Percentiles rank a stretch among this genome's conserved stretches.
Evolutionary conservation across 106 monocot genomes (phyloP).

Genomic region (Acorus calamus): DNA sequence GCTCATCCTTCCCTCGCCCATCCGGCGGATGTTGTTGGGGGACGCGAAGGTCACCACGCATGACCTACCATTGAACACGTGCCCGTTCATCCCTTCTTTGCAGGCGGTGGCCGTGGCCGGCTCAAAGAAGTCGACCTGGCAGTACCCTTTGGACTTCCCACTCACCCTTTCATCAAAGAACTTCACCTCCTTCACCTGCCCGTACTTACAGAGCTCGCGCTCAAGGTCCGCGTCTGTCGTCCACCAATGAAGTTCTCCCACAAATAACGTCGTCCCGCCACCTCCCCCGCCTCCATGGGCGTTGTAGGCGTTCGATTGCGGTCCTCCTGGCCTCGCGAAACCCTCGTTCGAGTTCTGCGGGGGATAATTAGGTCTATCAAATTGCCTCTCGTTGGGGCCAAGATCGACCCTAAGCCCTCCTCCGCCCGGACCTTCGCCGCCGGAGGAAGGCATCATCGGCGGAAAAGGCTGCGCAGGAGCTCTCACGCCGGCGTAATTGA

Average conservation of each 20-base stretch:
- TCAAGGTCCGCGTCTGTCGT: too few relatives aligned
- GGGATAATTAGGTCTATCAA: background rate
- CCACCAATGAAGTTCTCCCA: conserved; percentile 77
- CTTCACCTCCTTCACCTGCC: too few relatives aligned
- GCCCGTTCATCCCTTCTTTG: background rate
- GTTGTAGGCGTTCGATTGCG: background rate
- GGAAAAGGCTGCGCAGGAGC: conserved; percentile 1
- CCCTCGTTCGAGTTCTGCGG: conserved; percentile 6
- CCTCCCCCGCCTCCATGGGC: conserved; percentile 12
- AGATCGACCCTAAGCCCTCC: background rate
- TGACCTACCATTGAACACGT: too few relatives aligned
- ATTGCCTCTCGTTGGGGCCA: conserved; percentile 10
- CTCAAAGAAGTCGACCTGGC: too few relatives aligned
- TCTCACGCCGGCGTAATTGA: too few relatives aligned
- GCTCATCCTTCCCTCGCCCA: too few relatives aligned
- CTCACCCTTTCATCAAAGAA: too few relatives aligned
- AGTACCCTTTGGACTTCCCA: too few relatives aligned
- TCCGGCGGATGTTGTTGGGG: too few relatives aligned
- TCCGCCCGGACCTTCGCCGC: conserved; percentile 21
- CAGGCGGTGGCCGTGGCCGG: background rate
- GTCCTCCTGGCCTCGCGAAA: conserved; percentile 2
- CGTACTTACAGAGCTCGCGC: too few relatives aligned
- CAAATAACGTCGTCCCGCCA: conserved; percentile 40
- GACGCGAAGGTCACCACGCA: too few relatives aligned
- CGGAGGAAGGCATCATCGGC: background rate